A percentile compares a stretch with the other conserved stretches of the same genome.
These are phyloP conservation scores for Fusarium redolens DNA, from an alignment of 2,329 filamentous ascomycete genomes.

Conservation along the genomic window DNA sequence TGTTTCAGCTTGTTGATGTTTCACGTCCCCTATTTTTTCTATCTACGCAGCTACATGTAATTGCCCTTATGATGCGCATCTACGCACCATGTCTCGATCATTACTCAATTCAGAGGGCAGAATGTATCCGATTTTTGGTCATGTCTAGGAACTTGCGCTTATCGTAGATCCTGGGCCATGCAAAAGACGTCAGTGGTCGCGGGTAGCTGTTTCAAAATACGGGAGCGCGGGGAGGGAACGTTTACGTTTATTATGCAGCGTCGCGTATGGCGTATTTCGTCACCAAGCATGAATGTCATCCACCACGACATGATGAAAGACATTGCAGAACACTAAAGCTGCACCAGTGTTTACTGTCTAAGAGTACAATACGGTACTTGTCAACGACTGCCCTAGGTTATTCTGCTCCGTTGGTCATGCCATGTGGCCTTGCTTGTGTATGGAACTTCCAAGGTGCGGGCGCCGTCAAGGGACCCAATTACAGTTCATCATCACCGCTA, in stretches of 20 bases:
- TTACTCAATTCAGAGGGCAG: neutral
- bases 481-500: neutral
- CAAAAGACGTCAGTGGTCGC: conserved; percentile 30
- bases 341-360: neutral
- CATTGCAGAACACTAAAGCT: neutral
- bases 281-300: conserved; percentile 7
- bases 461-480: neutral
- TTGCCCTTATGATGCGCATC: conserved; percentile 9
- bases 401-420: neutral
- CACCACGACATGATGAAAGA: conserved; percentile 7
- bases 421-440: neutral
- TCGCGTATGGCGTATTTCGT: conserved; percentile 5
- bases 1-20: conserved; percentile 32
- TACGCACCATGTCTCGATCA: conserved; percentile 2
- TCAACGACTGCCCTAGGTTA: neutral
- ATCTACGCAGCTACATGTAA: conserved; percentile 1
- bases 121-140: neutral
- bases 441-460: conserved; percentile 10
- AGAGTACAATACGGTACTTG: neutral
- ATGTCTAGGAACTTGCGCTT: conserved; percentile 12
- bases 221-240: conserved; percentile 6
- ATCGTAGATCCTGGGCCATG: conserved; percentile 25
- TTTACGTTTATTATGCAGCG: conserved; percentile 1
- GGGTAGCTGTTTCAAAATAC: conserved; percentile 32
- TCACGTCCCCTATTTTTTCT: conserved; percentile 23